Percentiles rank a stretch among this genome's conserved stretches.
phyloP scores from a whole-genome alignment of 306 rosid genomes.

The Castanea sativa region DNA sequence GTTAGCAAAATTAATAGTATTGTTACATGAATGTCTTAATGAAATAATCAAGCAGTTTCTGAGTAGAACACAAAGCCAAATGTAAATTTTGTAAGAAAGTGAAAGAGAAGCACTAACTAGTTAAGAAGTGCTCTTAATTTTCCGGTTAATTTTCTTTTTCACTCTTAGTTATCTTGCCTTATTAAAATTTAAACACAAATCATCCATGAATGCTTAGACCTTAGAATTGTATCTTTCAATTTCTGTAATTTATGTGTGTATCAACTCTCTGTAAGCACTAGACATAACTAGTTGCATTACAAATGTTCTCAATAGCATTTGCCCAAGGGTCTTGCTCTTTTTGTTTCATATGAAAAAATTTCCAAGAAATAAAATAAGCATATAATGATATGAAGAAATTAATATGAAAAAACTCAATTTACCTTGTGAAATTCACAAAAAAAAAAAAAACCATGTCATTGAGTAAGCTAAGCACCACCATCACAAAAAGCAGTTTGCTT shows the following conservation, averaged over 20 bases:
- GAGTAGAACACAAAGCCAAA: no score
- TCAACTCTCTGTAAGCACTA: no score
- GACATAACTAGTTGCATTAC: constrained; percentile 6
- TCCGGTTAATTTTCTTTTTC: no score
- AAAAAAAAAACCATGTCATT: constrained; percentile 39
- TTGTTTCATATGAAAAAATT: constrained; percentile 53
- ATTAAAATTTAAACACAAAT: no score
- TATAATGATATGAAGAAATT: neutral
- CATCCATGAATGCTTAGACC: no score
- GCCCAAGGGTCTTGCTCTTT: constrained; percentile 24
- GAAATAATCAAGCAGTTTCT: no score
- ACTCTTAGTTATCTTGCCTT: no score
- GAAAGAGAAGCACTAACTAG: no score
- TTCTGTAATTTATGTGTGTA: constrained; percentile 29
- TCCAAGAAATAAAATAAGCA: constrained; percentile 6
- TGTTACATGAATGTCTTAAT: no score
- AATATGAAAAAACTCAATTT: constrained; percentile 24
- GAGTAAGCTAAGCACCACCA: constrained; percentile 41
- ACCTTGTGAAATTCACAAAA: constrained; percentile 54
- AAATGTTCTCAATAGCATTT: constrained; percentile 43
- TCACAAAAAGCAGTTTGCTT: constrained; percentile 36
- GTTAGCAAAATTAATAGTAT: no score
- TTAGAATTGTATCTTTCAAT: neutral
- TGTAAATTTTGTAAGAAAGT: no score
- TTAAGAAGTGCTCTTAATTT: no score